Evolutionary conservation across 441 rosid species (phyloP).

Genomic region (Adansonia madagascariensis): DNA sequence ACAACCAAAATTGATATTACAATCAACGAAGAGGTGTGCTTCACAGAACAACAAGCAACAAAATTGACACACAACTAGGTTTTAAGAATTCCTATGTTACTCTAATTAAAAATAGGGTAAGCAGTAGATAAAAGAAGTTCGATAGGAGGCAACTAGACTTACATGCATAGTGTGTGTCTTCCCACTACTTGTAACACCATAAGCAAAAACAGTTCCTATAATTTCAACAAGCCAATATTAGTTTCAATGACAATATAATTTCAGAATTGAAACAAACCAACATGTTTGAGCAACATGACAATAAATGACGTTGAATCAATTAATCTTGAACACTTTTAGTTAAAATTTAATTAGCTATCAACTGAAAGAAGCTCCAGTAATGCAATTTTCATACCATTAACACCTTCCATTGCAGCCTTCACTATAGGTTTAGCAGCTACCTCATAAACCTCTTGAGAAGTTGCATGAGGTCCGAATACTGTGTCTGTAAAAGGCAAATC

Average conservation of each 20-base stretch:
- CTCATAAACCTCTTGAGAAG: conserved; percentile 83
- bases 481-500: conserved; percentile 58
- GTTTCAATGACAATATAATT: conserved; percentile 2
- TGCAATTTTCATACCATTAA: conserved; percentile 64
- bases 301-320: neutral
- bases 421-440: conserved; percentile 97
- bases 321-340: neutral
- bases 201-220: conserved; percentile 97
- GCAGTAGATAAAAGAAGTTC: neutral
- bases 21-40: neutral
- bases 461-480: conserved; percentile 88
- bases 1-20: neutral
- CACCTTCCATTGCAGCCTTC: conserved; percentile 98
- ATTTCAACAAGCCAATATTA: conserved; percentile 18
- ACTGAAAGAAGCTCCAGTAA: conserved; percentile 18
- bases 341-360: conserved; percentile 16
- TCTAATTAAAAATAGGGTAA: neutral
- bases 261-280: conserved; percentile 17
- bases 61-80: neutral
- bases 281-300: conserved; percentile 5
- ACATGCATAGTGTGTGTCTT: conserved; percentile 99
- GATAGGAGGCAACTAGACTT: conserved; percentile 38
- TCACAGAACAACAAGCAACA: neutral
- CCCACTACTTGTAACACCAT: conserved; percentile 99
- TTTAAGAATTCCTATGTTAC: neutral